Base-by-base conservation (phyloP, 2,329 filamentous ascomycete species). In the Dactylellina parvicollis region DNA sequence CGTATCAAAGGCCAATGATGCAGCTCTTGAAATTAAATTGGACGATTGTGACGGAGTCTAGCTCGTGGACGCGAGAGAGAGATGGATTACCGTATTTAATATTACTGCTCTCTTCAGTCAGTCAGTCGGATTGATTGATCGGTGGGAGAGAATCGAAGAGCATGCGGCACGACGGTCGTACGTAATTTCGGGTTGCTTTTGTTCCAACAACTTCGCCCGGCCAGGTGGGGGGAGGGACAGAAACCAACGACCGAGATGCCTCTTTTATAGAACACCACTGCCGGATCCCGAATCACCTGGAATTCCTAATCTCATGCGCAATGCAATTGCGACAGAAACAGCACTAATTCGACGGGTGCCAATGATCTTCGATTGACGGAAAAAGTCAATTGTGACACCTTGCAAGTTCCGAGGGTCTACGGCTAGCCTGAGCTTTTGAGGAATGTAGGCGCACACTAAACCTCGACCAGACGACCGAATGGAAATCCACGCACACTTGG, bases 401-500 rank as follows among this genome's bases (percentile, higher is more conserved):
- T 66, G 47, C 52, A 32, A 34, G 32, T 59, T 73, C 69, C 69
- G 69, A 66, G 36, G 49, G 60, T 73, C 60, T 50, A 52, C 47
- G 50, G 55, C 69, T 66, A 65, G 50, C 38, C 54, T 54, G 60
- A 40, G 57, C 55, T 16, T 42, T 65, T 66, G 54, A 54, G 69
- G 69, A 73, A 73, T 73, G 69, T 65, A 73, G 26, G 46, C 47
- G 61, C 52, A 30, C 69, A 61, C 60, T 66, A 73, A 66, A 40
- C 22, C 59, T 50, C 46, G 40, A 44, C 54, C 49, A 56, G 30
- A 30, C 52, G 30, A 55, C 50, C 52, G 22, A 40, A 47, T 55
- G 20, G 47, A 65, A 60, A 66, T 47, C 69, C 60, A 61, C 60
- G 60, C 60, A 66, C 16, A 9, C 61, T 66, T 36, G 69, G 26